These are phyloP conservation scores for Exophiala alcalophila DNA, from an alignment of 2,329 filamentous ascomycete species.

Conservation along the genomic window DNA sequence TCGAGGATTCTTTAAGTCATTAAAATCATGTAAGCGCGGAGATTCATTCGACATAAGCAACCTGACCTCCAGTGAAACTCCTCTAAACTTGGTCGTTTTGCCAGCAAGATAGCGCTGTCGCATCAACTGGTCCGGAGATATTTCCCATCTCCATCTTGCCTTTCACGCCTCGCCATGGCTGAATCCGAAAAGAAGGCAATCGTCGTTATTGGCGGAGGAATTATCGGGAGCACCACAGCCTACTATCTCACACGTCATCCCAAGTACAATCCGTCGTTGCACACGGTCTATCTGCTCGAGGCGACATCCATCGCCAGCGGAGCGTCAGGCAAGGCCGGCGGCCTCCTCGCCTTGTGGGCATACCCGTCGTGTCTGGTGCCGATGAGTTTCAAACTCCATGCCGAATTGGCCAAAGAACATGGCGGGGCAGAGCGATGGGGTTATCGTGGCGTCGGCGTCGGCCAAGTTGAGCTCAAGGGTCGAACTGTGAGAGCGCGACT, in stretches of 20 bases:
- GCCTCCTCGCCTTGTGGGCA: slow-evolving; percentile 85
- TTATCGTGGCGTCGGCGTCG: slow-evolving; percentile 75
- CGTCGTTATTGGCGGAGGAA: slow-evolving; percentile 66
- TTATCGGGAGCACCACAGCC: slow-evolving; percentile 87
- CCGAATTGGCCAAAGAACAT: slow-evolving; percentile 80
- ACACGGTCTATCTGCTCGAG: slow-evolving; percentile 83
- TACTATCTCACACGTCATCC: slow-evolving; percentile 89
- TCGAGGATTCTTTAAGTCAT: too few relatives aligned
- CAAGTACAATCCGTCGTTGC: slow-evolving; percentile 68
- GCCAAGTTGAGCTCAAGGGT: slow-evolving; percentile 57
- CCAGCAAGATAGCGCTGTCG: too few relatives aligned
- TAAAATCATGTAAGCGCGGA: too few relatives aligned
- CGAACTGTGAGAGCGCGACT: slow-evolving; percentile 28
- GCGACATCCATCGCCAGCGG: slow-evolving; percentile 82
- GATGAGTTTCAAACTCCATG: slow-evolving; percentile 78
- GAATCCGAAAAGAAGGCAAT: slow-evolving; percentile 29
- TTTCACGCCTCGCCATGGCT: too few relatives aligned
- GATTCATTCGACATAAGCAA: too few relatives aligned
- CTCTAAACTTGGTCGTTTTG: too few relatives aligned
- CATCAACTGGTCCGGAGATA: too few relatives aligned
- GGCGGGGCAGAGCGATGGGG: slow-evolving; percentile 78
- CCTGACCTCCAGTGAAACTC: too few relatives aligned
- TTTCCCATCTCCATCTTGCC: too few relatives aligned
- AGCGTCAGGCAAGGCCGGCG: slow-evolving; percentile 91
- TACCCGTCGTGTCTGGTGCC: slow-evolving; percentile 82